Conservation (phyloP, 352 stramenopile genomes). For the Phytophthora sansomeana region DNA sequence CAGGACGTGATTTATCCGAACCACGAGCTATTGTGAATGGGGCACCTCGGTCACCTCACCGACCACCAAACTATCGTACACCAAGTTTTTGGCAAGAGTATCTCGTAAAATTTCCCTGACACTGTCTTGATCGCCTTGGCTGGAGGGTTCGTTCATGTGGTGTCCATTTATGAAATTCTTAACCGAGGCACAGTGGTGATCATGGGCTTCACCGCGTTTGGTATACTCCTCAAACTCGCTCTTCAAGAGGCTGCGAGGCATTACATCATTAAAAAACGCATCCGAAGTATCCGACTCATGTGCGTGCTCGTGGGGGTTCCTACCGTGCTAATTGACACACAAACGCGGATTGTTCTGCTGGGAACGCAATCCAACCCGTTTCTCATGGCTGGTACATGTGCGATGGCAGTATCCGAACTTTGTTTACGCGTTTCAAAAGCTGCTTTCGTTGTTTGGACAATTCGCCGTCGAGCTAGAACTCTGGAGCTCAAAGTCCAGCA, state of each 20-base stretch:
- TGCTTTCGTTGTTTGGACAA: slow-evolving; percentile 21
- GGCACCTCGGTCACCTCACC: background rate
- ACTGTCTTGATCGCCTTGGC: slow-evolving; percentile 5
- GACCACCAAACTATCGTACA: slow-evolving; percentile 6
- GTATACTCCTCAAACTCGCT: slow-evolving; percentile 37
- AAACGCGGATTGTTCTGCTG: slow-evolving; percentile 51
- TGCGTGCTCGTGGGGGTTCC: slow-evolving; percentile 49
- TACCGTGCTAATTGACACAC: slow-evolving; percentile 60
- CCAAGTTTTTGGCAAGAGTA: slow-evolving; percentile 17
- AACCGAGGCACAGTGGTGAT: slow-evolving; percentile 17
- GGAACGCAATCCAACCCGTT: slow-evolving; percentile 34
- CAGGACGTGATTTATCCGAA: background rate
- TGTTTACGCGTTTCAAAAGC: slow-evolving; percentile 35
- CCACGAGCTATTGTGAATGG: background rate
- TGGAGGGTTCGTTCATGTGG: slow-evolving; percentile 37
- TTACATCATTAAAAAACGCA: slow-evolving; percentile 31
- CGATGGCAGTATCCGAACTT: slow-evolving; percentile 40
- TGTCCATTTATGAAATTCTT: slow-evolving; percentile 19
- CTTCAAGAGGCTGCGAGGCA: slow-evolving; percentile 41
- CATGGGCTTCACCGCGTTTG: slow-evolving; percentile 29
- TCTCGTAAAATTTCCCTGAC: background rate
- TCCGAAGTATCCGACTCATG: slow-evolving; percentile 51
- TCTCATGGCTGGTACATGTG: slow-evolving; percentile 25
- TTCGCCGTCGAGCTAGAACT: slow-evolving; percentile 10
- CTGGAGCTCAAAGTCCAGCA: slow-evolving; percentile 12